Evolutionary conservation across 768 basidiomycete genomes (phyloP).

Genomic region (Lentinula lateritia): DNA sequence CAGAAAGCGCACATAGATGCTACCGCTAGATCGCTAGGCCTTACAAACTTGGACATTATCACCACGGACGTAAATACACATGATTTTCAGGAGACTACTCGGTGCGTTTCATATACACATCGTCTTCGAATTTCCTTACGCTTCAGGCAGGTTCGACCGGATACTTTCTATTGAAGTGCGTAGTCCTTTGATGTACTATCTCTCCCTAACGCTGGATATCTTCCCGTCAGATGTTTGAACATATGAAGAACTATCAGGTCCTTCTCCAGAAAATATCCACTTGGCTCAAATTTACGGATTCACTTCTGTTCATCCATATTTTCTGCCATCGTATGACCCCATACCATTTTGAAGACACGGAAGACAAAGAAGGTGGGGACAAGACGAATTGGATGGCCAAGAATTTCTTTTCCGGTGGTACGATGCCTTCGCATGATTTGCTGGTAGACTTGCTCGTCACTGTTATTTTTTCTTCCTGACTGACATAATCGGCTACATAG

Average conservation of each 20-base stretch:
- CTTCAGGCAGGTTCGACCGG: conserved; percentile 51
- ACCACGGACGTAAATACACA: conserved; percentile 64
- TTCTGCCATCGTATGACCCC: conserved; percentile 62
- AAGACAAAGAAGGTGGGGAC: conserved; percentile 29
- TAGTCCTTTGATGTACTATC: not conserved
- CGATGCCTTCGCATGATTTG: conserved; percentile 67
- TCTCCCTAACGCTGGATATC: not conserved
- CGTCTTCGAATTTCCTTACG: not conserved
- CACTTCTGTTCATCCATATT: conserved; percentile 64
- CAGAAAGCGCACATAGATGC: conserved; percentile 62
- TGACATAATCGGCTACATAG: conserved; percentile 19
- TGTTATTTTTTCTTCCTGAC: not conserved
- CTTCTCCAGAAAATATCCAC: conserved; percentile 57
- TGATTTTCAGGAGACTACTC: conserved; percentile 45
- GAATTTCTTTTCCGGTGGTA: conserved; percentile 72
- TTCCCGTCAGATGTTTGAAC: conserved; percentile 56
- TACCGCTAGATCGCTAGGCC: conserved; percentile 39
- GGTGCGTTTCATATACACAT: conserved; percentile 24
- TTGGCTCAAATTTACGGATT: conserved; percentile 45
- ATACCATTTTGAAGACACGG: conserved; percentile 64
- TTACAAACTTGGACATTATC: conserved; percentile 57
- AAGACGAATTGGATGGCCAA: conserved; percentile 55
- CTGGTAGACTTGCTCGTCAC: conserved; percentile 23
- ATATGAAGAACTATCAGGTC: conserved; percentile 69
- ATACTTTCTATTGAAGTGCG: conserved; percentile 63